A percentile compares a stretch with the other conserved stretches of the same genome.
These are phyloP conservation scores for Arachis monticola DNA, from an alignment of 331 rosid species.

Conservation along the genomic window DNA sequence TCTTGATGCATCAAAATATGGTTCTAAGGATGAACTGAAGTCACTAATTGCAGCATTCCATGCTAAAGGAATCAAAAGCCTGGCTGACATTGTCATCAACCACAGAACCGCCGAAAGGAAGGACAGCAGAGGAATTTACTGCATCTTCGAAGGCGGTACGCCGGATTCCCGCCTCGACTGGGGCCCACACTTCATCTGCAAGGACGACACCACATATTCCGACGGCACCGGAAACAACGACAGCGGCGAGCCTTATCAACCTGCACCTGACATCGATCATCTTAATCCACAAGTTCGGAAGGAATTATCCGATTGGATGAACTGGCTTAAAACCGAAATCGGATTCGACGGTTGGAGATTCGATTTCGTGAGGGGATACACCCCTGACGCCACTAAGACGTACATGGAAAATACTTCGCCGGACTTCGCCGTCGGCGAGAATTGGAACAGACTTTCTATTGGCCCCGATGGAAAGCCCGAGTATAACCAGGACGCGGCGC, in stretches of 20 bases:
- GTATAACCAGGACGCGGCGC: conserved; percentile 55
- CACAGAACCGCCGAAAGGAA: conserved; percentile 83
- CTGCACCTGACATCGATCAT: conserved; percentile 88
- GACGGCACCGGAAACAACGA: conserved; percentile 82
- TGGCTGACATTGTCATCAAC: conserved; percentile 90
- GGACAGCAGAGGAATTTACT: conserved; percentile 75
- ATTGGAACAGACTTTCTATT: conserved; percentile 53
- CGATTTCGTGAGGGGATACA: conserved; percentile 71
- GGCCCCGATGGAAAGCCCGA: conserved; percentile 51
- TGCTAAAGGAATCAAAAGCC: conserved; percentile 55
- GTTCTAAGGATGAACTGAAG: conserved; percentile 65
- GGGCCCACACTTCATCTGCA: conserved; percentile 81
- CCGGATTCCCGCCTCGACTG: conserved; percentile 72
- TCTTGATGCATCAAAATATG: conserved; percentile 75
- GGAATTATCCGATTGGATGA: conserved; percentile 84
- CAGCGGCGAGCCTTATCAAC: conserved; percentile 45
- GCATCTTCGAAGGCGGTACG: conserved; percentile 89
- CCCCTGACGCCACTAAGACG: conserved; percentile 54
- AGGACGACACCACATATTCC: conserved; percentile 65
- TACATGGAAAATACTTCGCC: conserved; percentile 68
- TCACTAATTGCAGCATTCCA: conserved; percentile 55
- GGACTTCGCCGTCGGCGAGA: conserved; percentile 77
- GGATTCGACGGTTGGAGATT: conserved; percentile 88
- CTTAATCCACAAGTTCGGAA: conserved; percentile 67
- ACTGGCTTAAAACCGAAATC: conserved; percentile 73